Conservation (phyloP, 768 basidiomycete species). For the Boletellus sp. region DNA sequence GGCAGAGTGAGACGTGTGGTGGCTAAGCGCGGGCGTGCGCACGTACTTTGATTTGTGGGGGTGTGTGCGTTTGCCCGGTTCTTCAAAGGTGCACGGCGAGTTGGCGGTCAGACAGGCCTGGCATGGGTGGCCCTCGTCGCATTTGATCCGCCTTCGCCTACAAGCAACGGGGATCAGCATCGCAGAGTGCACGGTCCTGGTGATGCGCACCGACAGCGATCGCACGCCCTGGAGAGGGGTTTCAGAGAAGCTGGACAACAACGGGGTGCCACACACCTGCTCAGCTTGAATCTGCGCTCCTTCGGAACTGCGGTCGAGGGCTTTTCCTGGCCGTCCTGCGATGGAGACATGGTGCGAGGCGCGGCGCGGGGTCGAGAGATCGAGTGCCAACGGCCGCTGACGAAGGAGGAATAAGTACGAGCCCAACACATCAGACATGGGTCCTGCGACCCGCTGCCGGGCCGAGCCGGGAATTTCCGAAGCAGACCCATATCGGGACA, state of each 20-base stretch:
- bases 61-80: conserved; percentile 80
- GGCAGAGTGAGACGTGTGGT: conserved; percentile 2
- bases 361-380: conserved; percentile 10
- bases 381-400: not conserved
- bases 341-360: conserved; percentile 26
- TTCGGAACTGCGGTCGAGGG: conserved; percentile 54
- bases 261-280: conserved; percentile 51
- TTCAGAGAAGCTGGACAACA: conserved; percentile 2
- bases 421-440: conserved; percentile 10
- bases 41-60: conserved; percentile 86
- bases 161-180: not conserved
- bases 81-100: conserved; percentile 83
- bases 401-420: conserved; percentile 28
- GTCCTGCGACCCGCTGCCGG: conserved; percentile 16
- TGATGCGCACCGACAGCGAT: conserved; percentile 77
- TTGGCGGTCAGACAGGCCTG: conserved; percentile 82
- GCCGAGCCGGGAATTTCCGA: conserved; percentile 28
- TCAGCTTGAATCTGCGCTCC: conserved; percentile 83
- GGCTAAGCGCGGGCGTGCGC: conserved; percentile 1
- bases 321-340: conserved; percentile 41
- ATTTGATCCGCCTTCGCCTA: conserved; percentile 81
- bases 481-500: conserved; percentile 25
- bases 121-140: conserved; percentile 86
- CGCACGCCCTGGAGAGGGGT: conserved; percentile 64
- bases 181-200: not conserved